Percentiles rank a stretch among this genome's conserved stretches.
phyloP scores from a whole-genome alignment of 768 basidiomycete species.

The Sarcodon sp. region DNA sequence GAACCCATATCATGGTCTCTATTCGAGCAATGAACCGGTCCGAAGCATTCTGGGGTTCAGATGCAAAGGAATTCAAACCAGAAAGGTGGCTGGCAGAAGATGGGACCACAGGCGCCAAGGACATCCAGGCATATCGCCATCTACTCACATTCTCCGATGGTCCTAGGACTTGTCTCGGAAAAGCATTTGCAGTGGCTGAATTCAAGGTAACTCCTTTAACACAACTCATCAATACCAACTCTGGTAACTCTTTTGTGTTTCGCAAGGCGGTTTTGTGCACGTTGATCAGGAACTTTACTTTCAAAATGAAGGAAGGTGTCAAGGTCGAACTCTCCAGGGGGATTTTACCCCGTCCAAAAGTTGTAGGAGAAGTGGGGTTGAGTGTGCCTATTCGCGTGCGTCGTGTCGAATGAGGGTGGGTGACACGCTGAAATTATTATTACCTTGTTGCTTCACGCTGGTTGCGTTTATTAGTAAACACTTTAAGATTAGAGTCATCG shows the following conservation, averaged over 20 bases:
- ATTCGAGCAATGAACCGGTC: slow-evolving; percentile 35
- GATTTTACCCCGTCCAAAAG: slow-evolving; percentile 10
- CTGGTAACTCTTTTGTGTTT: too few relatives aligned
- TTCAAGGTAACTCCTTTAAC: slow-evolving; percentile 20
- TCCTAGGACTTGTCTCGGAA: slow-evolving; percentile 29
- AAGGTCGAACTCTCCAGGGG: slow-evolving; percentile 14
- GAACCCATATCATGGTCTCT: slow-evolving; percentile 28
- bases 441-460: too few relatives aligned
- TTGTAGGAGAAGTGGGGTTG: slow-evolving; percentile 12
- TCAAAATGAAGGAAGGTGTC: slow-evolving; percentile 21
- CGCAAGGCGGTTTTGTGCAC: slow-evolving; percentile 27
- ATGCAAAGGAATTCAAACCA: slow-evolving; percentile 46
- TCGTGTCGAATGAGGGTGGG: slow-evolving; percentile 5
- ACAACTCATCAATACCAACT: too few relatives aligned
- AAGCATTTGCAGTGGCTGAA: slow-evolving; percentile 26
- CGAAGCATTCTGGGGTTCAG: slow-evolving; percentile 46
- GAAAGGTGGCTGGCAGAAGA: slow-evolving; percentile 42
- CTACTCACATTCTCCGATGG: slow-evolving; percentile 33
- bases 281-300: slow-evolving; percentile 27
- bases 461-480: too few relatives aligned
- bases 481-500: too few relatives aligned
- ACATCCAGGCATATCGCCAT: slow-evolving; percentile 24
- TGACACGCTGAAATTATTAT: too few relatives aligned
- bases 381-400: slow-evolving; percentile 13
- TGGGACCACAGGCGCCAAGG: slow-evolving; percentile 18